Evolutionary conservation across 2,329 filamentous ascomycete genomes (phyloP).

Genomic region (Colletotrichum spinosum): DNA sequence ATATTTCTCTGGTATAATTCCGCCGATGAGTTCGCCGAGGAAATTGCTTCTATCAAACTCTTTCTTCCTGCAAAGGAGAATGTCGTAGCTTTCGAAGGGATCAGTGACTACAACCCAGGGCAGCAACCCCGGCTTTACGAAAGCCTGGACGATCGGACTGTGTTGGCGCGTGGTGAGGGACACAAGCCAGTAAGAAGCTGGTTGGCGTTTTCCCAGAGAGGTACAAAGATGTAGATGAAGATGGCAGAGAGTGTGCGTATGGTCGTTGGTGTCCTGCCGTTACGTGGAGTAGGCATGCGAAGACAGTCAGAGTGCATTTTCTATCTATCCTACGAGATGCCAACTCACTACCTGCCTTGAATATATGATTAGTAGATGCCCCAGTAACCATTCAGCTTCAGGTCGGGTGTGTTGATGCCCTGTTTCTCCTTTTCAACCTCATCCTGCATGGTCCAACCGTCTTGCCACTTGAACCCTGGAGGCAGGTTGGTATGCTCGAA

Average conservation of each 20-base stretch:
- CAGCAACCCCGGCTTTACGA: conserved; percentile 53
- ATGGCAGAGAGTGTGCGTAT: too few relatives aligned
- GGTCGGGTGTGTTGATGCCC: conserved; percentile 15
- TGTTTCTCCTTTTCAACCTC: conserved; percentile 23
- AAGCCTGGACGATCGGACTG: conserved; percentile 58
- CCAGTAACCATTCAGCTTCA: conserved; percentile 20
- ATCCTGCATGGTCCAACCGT: conserved; percentile 17
- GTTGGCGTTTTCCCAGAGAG: too few relatives aligned
- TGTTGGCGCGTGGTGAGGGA: conserved; percentile 47
- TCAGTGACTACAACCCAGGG: conserved; percentile 57
- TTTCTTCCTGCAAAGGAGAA: conserved; percentile 53
- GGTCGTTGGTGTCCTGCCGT: conserved; percentile 39
- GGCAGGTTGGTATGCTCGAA: conserved; percentile 18
- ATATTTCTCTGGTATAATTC: conserved; percentile 48
- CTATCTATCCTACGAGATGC: not conserved
- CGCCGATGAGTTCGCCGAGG: conserved; percentile 46
- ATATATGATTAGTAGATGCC: conserved; percentile 6
- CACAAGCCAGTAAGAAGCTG: conserved; percentile 42
- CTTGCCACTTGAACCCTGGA: conserved; percentile 5
- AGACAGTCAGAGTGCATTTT: not conserved
- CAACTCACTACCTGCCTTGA: too few relatives aligned
- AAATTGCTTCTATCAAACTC: conserved; percentile 56
- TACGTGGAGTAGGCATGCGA: too few relatives aligned
- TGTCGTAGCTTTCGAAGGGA: conserved; percentile 48
- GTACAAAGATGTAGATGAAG: too few relatives aligned